Evolutionary conservation across 2,329 filamentous ascomycete species (phyloP).

Genomic region (Penicillium sp.): DNA sequence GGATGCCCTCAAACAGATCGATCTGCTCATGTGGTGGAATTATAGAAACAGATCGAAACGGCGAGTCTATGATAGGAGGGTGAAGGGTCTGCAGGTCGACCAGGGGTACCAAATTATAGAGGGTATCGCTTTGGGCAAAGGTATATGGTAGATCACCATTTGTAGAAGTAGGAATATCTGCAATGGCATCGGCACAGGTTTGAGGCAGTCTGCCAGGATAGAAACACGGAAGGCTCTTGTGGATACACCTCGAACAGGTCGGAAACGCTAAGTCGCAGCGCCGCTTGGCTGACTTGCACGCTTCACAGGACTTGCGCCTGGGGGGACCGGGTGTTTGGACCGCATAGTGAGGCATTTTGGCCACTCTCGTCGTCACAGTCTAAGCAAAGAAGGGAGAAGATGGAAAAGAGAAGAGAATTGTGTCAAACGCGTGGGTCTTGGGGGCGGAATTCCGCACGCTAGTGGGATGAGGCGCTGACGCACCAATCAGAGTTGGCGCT

Average conservation of each 20-base stretch:
- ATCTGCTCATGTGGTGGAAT: background rate
- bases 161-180: background rate
- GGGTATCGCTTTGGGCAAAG: background rate
- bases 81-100: background rate
- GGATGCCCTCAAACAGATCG: background rate
- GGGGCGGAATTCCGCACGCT: slow-evolving; percentile 23
- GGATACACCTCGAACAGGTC: slow-evolving; percentile 55
- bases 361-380: background rate
- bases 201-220: slow-evolving; percentile 42
- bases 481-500: slow-evolving; percentile 8
- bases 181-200: background rate
- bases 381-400: slow-evolving; percentile 15
- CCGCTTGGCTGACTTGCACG: slow-evolving; percentile 60
- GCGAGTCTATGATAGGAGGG: background rate
- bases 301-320: slow-evolving; percentile 57
- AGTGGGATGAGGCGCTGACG: background rate
- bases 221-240: slow-evolving; percentile 51
- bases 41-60: background rate
- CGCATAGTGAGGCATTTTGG: background rate
- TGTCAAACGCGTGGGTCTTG: slow-evolving; percentile 22
- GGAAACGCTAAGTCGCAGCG: slow-evolving; percentile 58
- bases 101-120: background rate
- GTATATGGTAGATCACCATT: background rate
- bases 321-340: slow-evolving; percentile 35
- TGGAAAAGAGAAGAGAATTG: slow-evolving; percentile 15